Evolutionary conservation across 306 rosid genomes (phyloP), one percentile per base, ranked within the genome.

Genomic region (Canavalia ensiformis): DNA sequence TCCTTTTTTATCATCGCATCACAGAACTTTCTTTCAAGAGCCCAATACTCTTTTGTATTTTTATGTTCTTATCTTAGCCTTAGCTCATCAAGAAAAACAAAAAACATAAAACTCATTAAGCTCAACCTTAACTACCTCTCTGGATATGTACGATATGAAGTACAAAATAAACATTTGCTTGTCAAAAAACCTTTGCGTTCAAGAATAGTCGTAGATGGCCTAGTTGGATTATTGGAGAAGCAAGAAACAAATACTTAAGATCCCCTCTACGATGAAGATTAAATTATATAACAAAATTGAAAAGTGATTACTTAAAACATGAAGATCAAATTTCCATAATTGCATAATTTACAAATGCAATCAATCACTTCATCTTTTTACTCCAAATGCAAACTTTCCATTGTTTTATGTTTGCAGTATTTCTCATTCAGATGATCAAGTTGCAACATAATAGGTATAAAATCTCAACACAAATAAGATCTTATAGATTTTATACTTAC

Each of bases 11-110:
- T 64, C 58, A 92, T 73, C 1, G 97, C 92, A 80, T 76, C 74
- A 80, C 98, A 95, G 70, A 95, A 97, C 88, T 81, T 88, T 90
- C 97, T 90, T 89, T 95, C 98, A 37, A 95, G 88, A 58, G 89
- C 86, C 98, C 98, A 95, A 63, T 95, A 95, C 83, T 87, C 95
- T 88, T 90, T 91, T 75, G 97, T 97, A 35, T 68, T 86, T 70
- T 77, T 90, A 64, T 91, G 81, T 75, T 95, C 95, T 75, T 95
- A 89, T 81, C 72, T 84, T 81, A 92, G 83, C 73, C 98, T 95
- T 77, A 60, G 67, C 55, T 50, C 92, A 82, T 57, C 63, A 77
- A 60, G 49, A 13, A 79, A 81, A 88, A n/a, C n/a, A 51, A 42
- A 51, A 60, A 33, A 50, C n/a, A 75, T 33, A 51, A 12, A 72